A percentile compares a stretch with the other conserved stretches of the same genome.
Evolutionary conservation across 2,329 filamentous ascomycete species (phyloP).

Genomic region (Colletotrichum shisoi): DNA sequence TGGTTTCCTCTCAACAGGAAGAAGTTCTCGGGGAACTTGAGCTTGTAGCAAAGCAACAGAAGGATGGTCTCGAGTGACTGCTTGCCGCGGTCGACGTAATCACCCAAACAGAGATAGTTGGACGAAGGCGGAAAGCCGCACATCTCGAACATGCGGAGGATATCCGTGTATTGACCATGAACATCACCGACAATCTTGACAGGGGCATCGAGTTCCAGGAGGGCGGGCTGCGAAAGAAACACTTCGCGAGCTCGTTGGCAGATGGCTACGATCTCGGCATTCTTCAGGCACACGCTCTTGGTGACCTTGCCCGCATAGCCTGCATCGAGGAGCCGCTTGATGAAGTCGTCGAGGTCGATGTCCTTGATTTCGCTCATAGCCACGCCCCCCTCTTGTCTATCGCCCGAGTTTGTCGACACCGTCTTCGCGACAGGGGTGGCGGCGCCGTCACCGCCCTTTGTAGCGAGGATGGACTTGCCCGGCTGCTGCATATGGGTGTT

Average conservation of each 20-base stretch:
- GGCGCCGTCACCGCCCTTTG: conserved; percentile 71
- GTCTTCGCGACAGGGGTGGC: conserved; percentile 68
- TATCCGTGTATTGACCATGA: conserved; percentile 93
- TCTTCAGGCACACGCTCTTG: conserved; percentile 96
- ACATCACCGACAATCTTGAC: conserved; percentile 99
- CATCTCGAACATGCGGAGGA: conserved; percentile 98
- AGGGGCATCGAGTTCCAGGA: conserved; percentile 89
- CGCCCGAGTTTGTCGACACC: conserved; percentile 41
- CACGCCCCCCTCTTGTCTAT: conserved; percentile 65
- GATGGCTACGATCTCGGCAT: conserved; percentile 94
- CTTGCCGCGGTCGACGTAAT: conserved; percentile 97
- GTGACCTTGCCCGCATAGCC: conserved; percentile 97
- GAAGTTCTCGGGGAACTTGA: conserved; percentile 97
- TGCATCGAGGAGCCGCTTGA: conserved; percentile 90
- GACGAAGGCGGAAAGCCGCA: conserved; percentile 91
- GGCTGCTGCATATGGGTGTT: conserved; percentile 71
- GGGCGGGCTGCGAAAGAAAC: conserved; percentile 87
- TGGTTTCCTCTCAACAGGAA: conserved; percentile 94
- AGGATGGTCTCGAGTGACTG: conserved; percentile 95
- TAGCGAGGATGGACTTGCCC: conserved; percentile 85
- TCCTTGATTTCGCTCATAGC: conserved; percentile 91
- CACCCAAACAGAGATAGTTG: conserved; percentile 93
- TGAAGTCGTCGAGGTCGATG: conserved; percentile 96
- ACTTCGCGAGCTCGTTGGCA: conserved; percentile 88
- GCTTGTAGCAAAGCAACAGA: conserved; percentile 91